Conservation (phyloP, 371 early-diverging fungal species). For the Mucor saturninus region DNA sequence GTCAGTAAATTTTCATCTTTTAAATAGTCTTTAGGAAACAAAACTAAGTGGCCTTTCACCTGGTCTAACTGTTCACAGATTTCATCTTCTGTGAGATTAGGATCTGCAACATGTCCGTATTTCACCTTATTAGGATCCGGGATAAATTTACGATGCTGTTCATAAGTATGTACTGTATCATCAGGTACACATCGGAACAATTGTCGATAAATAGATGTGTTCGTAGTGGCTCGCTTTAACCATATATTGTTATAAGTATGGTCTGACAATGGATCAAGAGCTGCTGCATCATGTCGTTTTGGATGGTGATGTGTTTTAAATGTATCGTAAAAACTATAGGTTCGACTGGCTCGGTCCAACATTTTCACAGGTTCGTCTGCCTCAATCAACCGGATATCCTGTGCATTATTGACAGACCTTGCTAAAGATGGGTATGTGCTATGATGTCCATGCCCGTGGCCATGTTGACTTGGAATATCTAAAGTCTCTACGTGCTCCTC, state of each 20-base stretch:
- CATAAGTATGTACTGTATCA: constrained; percentile 68
- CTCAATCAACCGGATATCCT: constrained; percentile 38
- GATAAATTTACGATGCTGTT: constrained; percentile 63
- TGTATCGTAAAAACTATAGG: constrained; percentile 44
- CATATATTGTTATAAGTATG: constrained; percentile 68
- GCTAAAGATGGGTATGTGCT: constrained; percentile 35
- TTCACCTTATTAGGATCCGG: constrained; percentile 52
- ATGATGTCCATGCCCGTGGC: neutral
- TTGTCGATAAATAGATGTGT: constrained; percentile 76
- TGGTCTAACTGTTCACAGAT: constrained; percentile 45
- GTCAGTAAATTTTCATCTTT: constrained; percentile 72
- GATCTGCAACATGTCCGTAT: constrained; percentile 64
- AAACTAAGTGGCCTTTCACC: constrained; percentile 71
- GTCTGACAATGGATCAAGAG: constrained; percentile 78
- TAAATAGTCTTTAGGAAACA: constrained; percentile 79
- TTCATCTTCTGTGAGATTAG: constrained; percentile 34
- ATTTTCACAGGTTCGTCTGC: constrained; percentile 43
- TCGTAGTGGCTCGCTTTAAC: constrained; percentile 66
- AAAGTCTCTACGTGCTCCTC: constrained; percentile 8
- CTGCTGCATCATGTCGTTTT: constrained; percentile 47
- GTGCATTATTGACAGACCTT: constrained; percentile 27
- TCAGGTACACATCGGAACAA: constrained; percentile 91
- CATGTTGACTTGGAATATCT: constrained; percentile 14
- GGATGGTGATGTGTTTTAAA: constrained; percentile 26
- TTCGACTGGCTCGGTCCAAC: constrained; percentile 43